Evolutionary conservation across 371 early-diverging fungal genomes (phyloP), one percentile per base, ranked within the genome.

Genomic region (Rhizopus sp.): DNA sequence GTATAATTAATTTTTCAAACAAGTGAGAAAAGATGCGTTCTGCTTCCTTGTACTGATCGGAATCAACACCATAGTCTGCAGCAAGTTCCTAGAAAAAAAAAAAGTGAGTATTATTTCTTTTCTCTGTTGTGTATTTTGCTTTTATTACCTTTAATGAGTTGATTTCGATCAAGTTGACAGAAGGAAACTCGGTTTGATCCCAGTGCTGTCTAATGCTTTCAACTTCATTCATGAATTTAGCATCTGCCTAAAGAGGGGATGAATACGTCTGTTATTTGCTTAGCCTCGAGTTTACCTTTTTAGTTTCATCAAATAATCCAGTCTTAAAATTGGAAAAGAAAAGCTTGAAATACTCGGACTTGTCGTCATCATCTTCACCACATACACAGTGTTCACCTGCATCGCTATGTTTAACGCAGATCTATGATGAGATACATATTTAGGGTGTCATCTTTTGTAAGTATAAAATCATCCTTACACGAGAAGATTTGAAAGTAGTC

Each of bases 21-120:
- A 77, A 61, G 44, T 65, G 54, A n/a, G 53, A 60, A 23, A 74
- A 13, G 30, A 72, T 60, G 3, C 52, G 34, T 31, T 62, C 52
- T 4, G 70, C 78, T 42, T 63, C 65, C 46, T 66, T 54, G 52
- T 74, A 74, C 55, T 78, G 64, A 0, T 55, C 34, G 13, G 78
- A 78, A 9, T 61, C 40, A n/a, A 50, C 50, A 35, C 78, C 78
- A 49, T 78, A 72, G 33, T 53, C 52, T 32, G 66, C 50, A 17
- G 47, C 53, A 30, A 78, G 48, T 15, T 60, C 40, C 71, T 66
- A 46, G 5, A 15, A 9, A 40, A 53, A 29, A 38, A 5, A 60
- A 51, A 9, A 6, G 45, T 44, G n/a, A n/a, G 16, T 38, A 33
- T 39, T 23, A 6, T 38, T 30, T 50, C 35, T 42, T 33, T n/a